Conservation (phyloP, 1,284 basidiomycete species). For the Cutaneotrichosporon cutaneum region DNA sequence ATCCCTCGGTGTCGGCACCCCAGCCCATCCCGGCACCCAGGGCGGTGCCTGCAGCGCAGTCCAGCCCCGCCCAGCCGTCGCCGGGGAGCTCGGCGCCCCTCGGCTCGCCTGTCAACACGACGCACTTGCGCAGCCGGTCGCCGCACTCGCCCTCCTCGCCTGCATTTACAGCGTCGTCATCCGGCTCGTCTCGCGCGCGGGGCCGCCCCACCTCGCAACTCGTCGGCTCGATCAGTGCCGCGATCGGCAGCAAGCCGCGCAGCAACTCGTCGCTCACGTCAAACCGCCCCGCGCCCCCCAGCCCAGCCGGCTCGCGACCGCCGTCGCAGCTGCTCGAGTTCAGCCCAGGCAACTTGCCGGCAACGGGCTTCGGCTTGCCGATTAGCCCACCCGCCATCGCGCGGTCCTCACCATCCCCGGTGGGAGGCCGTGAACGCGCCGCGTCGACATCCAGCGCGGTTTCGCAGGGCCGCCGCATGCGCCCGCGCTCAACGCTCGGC, state of each 20-base stretch:
- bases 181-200: conserved; percentile 5
- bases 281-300: conserved; percentile 44
- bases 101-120: background rate
- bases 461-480: conserved; percentile 9
- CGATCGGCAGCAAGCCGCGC: conserved; percentile 24
- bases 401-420: conserved; percentile 1
- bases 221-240: background rate
- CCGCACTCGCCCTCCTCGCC: conserved; percentile 4
- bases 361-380: background rate
- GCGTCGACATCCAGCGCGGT: conserved; percentile 2
- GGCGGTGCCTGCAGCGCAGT: background rate
- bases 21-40: background rate
- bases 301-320: conserved; percentile 40
- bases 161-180: background rate
- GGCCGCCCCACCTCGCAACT: conserved; percentile 8
- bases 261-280: conserved; percentile 32
- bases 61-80: background rate
- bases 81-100: background rate
- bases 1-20: background rate
- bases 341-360: conserved; percentile 13
- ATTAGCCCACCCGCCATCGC: background rate
- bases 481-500: conserved; percentile 18
- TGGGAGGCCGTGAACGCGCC: conserved; percentile 11
- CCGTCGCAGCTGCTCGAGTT: conserved; percentile 28
- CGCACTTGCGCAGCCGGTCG: background rate